These are phyloP conservation scores for Earliella scabrosa DNA, from an alignment of 1,284 basidiomycete genomes.

Conservation along the genomic window DNA sequence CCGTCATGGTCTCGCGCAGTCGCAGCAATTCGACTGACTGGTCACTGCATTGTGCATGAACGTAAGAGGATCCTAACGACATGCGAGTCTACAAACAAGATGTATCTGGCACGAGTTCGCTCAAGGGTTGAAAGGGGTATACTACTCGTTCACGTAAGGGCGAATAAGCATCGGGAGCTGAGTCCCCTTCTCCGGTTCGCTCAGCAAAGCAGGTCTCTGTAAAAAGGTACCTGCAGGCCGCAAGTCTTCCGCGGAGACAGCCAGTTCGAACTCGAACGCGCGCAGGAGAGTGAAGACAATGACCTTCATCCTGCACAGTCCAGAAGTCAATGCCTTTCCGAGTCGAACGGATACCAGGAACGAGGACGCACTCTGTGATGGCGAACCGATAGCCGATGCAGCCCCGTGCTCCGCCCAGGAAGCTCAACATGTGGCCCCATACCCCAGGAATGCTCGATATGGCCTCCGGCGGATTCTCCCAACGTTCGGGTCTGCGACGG, in stretches of 20 bases:
- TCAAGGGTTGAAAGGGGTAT: too few species aligned
- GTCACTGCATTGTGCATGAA: too few species aligned
- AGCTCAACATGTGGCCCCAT: slow-evolving; percentile 61
- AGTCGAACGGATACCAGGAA: too few species aligned
- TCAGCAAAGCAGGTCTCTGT: not conserved
- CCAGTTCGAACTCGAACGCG: slow-evolving; percentile 59
- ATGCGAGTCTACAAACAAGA: too few species aligned
- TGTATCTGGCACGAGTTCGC: too few species aligned
- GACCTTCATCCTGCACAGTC: slow-evolving; percentile 47
- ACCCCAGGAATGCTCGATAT: slow-evolving; percentile 56
- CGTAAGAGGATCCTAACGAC: too few species aligned
- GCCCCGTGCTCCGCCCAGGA: slow-evolving; percentile 61
- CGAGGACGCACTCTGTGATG: slow-evolving; percentile 59
- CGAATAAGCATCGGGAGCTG: not conserved
- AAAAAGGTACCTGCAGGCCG: not conserved
- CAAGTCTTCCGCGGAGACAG: slow-evolving; percentile 41
- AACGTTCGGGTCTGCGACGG: slow-evolving; percentile 57
- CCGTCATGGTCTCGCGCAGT: too few species aligned
- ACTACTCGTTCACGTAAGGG: too few species aligned
- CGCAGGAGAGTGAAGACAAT: slow-evolving; percentile 62
- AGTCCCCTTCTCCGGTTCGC: not conserved
- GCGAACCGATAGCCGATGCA: slow-evolving; percentile 77
- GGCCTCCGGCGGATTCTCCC: slow-evolving; percentile 52
- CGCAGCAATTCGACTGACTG: too few species aligned
- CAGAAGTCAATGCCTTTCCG: too few species aligned